phyloP scores from a whole-genome alignment of 2,329 filamentous ascomycete genomes.

The Bipolaris gigantea region DNA sequence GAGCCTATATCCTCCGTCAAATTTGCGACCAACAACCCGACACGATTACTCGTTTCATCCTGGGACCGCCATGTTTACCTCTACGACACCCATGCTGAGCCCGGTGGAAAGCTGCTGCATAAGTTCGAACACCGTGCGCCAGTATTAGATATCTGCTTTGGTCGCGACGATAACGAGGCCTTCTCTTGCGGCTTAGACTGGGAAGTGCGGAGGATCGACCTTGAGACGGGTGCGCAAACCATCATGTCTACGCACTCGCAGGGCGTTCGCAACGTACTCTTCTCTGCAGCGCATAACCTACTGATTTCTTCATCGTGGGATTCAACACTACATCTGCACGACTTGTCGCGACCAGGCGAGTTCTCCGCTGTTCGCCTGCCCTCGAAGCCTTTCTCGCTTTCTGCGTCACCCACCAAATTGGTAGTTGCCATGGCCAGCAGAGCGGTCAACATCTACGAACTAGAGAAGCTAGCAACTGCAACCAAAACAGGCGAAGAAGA shows the following conservation, averaged over 20 bases:
- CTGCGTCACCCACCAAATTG: conserved; percentile 75
- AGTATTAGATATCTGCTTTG: conserved; percentile 90
- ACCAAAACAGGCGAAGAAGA: conserved; percentile 24
- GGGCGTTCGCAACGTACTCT: conserved; percentile 81
- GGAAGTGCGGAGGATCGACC: conserved; percentile 79
- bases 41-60: conserved; percentile 82
- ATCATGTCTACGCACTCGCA: conserved; percentile 77
- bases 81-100: conserved; percentile 70
- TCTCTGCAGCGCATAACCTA: conserved; percentile 72
- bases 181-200: conserved; percentile 87
- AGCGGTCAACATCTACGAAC: conserved; percentile 92
- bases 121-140: conserved; percentile 82
- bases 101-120: conserved; percentile 66
- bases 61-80: conserved; percentile 94
- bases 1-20: conserved; percentile 86
- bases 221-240: conserved; percentile 71
- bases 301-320: conserved; percentile 95
- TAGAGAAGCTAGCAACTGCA: conserved; percentile 62
- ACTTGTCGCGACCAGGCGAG: conserved; percentile 57
- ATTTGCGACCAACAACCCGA: conserved; percentile 77
- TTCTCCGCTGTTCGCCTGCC: conserved; percentile 72
- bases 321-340: conserved; percentile 82
- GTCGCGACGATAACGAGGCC: conserved; percentile 76
- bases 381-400: conserved; percentile 86
- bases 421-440: conserved; percentile 95